These are phyloP conservation scores for Hamiltosporidium magnivora DNA, from an alignment of 371 early-diverging fungal species.

Conservation along the genomic window DNA sequence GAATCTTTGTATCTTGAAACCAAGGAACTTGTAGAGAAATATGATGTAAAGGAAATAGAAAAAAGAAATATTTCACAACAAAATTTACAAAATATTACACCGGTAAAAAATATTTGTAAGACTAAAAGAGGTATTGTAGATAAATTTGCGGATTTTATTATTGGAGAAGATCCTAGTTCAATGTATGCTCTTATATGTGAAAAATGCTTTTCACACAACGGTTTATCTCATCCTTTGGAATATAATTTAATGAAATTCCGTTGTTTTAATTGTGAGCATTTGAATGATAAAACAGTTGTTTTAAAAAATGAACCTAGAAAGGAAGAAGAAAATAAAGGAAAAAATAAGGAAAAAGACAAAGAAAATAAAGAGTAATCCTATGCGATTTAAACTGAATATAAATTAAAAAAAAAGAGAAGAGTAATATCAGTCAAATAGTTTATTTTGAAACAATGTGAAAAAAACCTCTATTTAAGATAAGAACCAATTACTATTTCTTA, in stretches of 20 bases:
- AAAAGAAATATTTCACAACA: slow-evolving; percentile 3
- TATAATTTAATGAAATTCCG: slow-evolving; percentile 23
- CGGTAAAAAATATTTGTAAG: background rate
- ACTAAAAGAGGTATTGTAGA: slow-evolving; percentile 17
- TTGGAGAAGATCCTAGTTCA: slow-evolving; percentile 41
- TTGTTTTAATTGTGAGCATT: slow-evolving; percentile 37
- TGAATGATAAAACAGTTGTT: slow-evolving; percentile 13
- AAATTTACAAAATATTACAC: slow-evolving; percentile 9
- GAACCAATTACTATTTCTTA: too few relatives aligned
- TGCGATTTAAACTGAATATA: too few relatives aligned
- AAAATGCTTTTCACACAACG: slow-evolving; percentile 44
- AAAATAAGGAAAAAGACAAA: too few relatives aligned
- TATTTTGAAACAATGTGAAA: too few relatives aligned
- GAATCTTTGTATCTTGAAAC: slow-evolving; percentile 35
- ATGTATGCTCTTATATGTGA: slow-evolving; percentile 51
- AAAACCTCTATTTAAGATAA: too few relatives aligned
- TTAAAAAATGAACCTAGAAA: too few relatives aligned
- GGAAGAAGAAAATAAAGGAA: too few relatives aligned
- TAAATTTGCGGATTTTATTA: slow-evolving; percentile 28
- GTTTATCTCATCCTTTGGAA: slow-evolving; percentile 34
- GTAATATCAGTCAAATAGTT: too few relatives aligned
- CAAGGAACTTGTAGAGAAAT: slow-evolving; percentile 40
- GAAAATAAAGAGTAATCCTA: too few relatives aligned
- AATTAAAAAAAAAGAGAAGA: too few relatives aligned
- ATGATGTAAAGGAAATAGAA: slow-evolving; percentile 24